Evolutionary conservation across 768 basidiomycete species (phyloP).

Genomic region (Agrocybe praecox): DNA sequence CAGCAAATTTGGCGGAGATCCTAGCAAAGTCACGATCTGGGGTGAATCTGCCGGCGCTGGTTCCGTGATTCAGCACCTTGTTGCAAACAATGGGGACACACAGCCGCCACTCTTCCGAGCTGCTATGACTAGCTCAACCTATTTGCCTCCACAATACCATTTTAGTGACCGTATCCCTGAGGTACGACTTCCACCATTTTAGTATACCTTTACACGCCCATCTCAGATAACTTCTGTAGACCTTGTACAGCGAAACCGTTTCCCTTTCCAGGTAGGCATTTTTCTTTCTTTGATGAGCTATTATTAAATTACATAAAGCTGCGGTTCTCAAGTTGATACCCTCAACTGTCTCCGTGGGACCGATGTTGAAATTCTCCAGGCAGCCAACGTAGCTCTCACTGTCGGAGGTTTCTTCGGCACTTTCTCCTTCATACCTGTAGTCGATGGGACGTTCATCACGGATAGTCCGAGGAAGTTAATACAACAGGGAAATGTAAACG

Average conservation of each 20-base stretch:
- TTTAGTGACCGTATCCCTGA: constrained; percentile 45
- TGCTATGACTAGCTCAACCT: constrained; percentile 49
- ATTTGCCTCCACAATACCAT: constrained; percentile 45
- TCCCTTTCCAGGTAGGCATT: constrained; percentile 2
- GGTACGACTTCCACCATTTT: no score
- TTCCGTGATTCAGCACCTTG: constrained; percentile 50
- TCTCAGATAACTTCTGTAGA: no score
- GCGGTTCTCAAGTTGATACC: constrained; percentile 31
- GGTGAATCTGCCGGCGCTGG: constrained; percentile 49
- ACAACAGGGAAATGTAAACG: constrained; percentile 24
- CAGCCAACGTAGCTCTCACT: constrained; percentile 34
- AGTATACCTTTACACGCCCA: no score
- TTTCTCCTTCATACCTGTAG: constrained; percentile 44
- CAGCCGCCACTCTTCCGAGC: constrained; percentile 43
- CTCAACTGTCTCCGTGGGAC: constrained; percentile 41
- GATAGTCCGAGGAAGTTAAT: constrained; percentile 41
- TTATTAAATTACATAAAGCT: constrained; percentile 25
- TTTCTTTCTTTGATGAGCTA: background rate
- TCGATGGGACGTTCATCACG: constrained; percentile 49
- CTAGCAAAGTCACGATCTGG: constrained; percentile 41
- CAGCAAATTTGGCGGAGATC: constrained; percentile 42
- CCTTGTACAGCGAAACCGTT: constrained; percentile 9
- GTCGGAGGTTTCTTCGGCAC: constrained; percentile 38
- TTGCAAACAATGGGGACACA: constrained; percentile 50
- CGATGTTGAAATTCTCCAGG: constrained; percentile 31